Evolutionary conservation across 768 basidiomycete genomes (phyloP).

Genomic region (Roridomyces roridus): DNA sequence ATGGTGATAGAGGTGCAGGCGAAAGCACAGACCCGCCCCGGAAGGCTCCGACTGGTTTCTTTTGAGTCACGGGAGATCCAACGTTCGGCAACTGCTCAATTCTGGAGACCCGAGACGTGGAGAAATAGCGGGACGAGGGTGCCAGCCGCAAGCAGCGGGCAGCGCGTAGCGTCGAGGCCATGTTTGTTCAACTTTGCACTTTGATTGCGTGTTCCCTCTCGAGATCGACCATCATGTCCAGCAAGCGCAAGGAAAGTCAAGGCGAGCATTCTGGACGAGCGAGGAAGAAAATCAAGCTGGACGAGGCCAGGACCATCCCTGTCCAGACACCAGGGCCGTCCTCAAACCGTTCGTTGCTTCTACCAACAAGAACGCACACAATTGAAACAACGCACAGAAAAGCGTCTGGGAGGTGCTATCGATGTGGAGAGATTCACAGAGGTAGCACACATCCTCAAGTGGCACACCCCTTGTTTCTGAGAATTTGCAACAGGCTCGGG

Average conservation of each 20-base stretch:
- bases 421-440: conserved; percentile 91
- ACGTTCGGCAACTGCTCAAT: conserved; percentile 57
- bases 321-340: conserved; percentile 62
- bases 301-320: conserved; percentile 67
- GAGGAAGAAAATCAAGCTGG: conserved; percentile 74
- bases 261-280: conserved; percentile 49
- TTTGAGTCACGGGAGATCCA: conserved; percentile 60
- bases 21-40: conserved; percentile 59
- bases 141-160: conserved; percentile 15
- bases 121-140: conserved; percentile 43
- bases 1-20: background rate
- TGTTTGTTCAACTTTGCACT: conserved; percentile 31
- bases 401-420: conserved; percentile 71
- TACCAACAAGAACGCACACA: background rate
- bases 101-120: conserved; percentile 47
- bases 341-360: conserved; percentile 45
- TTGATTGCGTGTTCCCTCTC: background rate
- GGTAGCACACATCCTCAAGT: conserved; percentile 42
- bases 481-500: conserved; percentile 63
- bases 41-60: conserved; percentile 79
- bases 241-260: conserved; percentile 45
- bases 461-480: background rate
- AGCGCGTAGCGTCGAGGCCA: conserved; percentile 43
- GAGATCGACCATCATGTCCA: conserved; percentile 31
- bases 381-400: conserved; percentile 18